Evolutionary conservation across 176 grass and related monocot genomes (phyloP), one percentile per base, ranked within the genome.

Genomic region (Pharus latifolius): DNA sequence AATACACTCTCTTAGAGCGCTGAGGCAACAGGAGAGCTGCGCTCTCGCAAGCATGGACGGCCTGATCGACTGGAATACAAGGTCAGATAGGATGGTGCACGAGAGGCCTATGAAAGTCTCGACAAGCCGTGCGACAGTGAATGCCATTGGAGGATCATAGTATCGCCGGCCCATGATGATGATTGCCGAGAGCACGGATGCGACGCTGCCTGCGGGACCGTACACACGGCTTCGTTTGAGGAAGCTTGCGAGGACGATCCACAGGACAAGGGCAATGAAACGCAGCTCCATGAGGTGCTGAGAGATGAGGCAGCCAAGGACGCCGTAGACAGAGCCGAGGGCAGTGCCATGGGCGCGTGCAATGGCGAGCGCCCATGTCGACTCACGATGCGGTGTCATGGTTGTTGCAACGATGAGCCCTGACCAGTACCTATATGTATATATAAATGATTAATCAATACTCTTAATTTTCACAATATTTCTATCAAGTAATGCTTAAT

Each of bases 391-490:
- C 3, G 69, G 31, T 7, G 75, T 45, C 61, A 92, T 86, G 35
- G 92, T 96, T 42, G 82, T 96, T 59, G 92, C 92, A 3, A 96
- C 92, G 9, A 84, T 86, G 23, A 96, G 82, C 0, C 88, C 88
- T 0, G 92, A 80, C 92, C 92, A 96, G 86, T 85, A 96, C n/a
- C n/a, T n/a, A n/a, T n/a, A n/a, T n/a, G n/a, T n/a, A n/a, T n/a
- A n/a, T n/a, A n/a, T n/a, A n/a, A n/a, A n/a, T n/a, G n/a, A n/a
- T n/a, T n/a, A n/a, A n/a, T n/a, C n/a, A n/a, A n/a, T n/a, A n/a
- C n/a, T n/a, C n/a, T n/a, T n/a, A n/a, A n/a, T n/a, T n/a, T n/a
- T n/a, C n/a, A n/a, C n/a, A n/a, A n/a, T n/a, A n/a, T n/a, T n/a
- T n/a, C n/a, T n/a, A n/a, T n/a, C n/a, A n/a, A n/a, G n/a, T n/a